Evolutionary conservation across 768 basidiomycete genomes (phyloP), one percentile per base, ranked within the genome.

Genomic region (Favolaschia claudopus): DNA sequence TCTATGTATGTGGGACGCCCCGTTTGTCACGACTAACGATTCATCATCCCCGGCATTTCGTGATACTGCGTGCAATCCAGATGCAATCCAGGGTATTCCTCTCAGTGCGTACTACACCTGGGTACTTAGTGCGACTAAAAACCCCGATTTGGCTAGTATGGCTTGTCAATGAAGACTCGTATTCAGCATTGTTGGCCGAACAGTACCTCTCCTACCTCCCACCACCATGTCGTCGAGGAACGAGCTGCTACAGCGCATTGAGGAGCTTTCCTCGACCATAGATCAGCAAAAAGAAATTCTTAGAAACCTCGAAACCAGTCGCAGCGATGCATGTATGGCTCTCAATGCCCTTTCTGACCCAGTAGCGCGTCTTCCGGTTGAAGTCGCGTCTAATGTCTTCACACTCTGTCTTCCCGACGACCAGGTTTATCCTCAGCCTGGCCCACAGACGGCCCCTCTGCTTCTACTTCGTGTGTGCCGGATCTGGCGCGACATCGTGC

Each of bases 311-410:
- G 52, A 54, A 8, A 31, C 2, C 20, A 3, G 2, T 15, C 47
- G 25, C 25, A 47, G 31, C 22, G 31, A 22, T 12, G 15, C n/a
- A 13, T 15, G 44, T 29, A 15, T 39, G n/a, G n/a, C 36, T 4
- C 40, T 58, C 14, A 50, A 50, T 10, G 17, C 32, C 31, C 8
- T 31, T 17, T 36, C 34, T 10, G 56, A 50, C 42, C 47, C 48
- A 5, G 28, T 58, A n/a, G 33, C 56, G 2, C 39, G 32, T 9
- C 5, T 58, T 14, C 48, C 56, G 9, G 6, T 50, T 24, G 56
- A 58, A 33, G 20, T 58, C 27, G 28, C 56, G 9, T 50, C 56
- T 28, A 2, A 44, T 1, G 51, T 50, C 5, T 43, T 57, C 24
- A 4, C 27, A 4, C 46, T 4, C 1, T 57, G 46, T 14, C 39